Evolutionary conservation across 2,329 filamentous ascomycete species (phyloP).

Genomic region (Stenocarpella maydis): DNA sequence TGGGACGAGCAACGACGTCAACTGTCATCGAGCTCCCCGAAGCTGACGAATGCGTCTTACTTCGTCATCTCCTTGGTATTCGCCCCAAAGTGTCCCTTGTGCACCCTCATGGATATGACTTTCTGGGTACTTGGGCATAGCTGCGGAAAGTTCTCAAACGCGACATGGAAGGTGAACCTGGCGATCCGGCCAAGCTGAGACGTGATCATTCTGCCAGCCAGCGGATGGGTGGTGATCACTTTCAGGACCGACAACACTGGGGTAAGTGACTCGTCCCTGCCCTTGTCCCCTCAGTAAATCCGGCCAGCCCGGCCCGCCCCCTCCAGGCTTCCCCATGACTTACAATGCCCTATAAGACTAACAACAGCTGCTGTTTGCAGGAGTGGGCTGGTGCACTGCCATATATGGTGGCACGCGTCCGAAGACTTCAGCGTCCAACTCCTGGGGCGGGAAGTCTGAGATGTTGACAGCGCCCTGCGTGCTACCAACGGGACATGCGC

Average conservation of each 20-base stretch:
- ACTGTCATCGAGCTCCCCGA: no score
- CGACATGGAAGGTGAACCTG: neutral
- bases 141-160: neutral
- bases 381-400: no score
- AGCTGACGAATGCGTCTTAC: no score
- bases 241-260: slow-evolving; percentile 20
- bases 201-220: slow-evolving; percentile 5
- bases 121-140: neutral
- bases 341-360: no score
- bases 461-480: slow-evolving; percentile 36
- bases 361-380: no score
- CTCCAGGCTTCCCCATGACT: no score
- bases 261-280: neutral
- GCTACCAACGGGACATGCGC: slow-evolving; percentile 43
- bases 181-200: neutral
- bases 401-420: slow-evolving; percentile 47
- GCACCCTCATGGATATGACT: neutral
- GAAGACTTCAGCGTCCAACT: slow-evolving; percentile 54
- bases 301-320: no score
- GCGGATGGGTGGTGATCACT: slow-evolving; percentile 16
- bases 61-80: no score
- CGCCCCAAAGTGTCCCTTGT: no score
- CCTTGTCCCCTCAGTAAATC: no score
- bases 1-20: no score
- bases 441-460: slow-evolving; percentile 42